phyloP scores from a whole-genome alignment of 306 rosid genomes.

The Quercus glauca region DNA sequence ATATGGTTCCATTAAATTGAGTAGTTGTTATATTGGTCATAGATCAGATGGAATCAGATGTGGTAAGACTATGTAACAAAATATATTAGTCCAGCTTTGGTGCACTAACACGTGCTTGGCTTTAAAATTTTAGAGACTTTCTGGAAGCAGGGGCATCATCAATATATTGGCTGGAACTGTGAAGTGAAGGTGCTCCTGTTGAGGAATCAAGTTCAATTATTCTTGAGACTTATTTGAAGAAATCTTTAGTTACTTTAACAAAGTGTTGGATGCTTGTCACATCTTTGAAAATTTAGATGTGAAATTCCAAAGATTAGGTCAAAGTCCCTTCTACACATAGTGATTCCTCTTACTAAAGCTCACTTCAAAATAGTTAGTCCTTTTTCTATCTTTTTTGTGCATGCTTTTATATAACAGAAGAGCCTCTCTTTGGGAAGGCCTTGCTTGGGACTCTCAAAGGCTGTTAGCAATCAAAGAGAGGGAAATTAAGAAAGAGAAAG shows the following conservation, averaged over 20 bases:
- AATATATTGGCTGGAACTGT: conserved; percentile 26
- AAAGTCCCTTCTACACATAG: conserved; percentile 26
- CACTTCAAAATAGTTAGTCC: conserved; percentile 26
- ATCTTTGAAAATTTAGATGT: conserved; percentile 42
- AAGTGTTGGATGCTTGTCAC: conserved; percentile 62
- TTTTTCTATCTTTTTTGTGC: conserved; percentile 23
- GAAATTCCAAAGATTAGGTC: conserved; percentile 52
- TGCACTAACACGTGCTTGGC: conserved; percentile 31
- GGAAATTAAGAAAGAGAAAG: background rate
- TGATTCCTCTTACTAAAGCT: conserved; percentile 39
- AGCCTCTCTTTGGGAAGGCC: background rate
- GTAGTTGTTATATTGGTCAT: conserved; percentile 25
- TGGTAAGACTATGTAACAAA: conserved; percentile 16
- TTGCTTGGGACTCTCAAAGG: conserved; percentile 31
- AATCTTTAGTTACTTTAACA: conserved; percentile 49
- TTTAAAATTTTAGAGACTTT: conserved; percentile 23
- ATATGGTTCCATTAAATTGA: conserved; percentile 27
- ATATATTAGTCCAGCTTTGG: conserved; percentile 20
- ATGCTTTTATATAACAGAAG: conserved; percentile 17
- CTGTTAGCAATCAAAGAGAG: background rate
- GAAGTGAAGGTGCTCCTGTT: conserved; percentile 18
- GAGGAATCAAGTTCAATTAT: conserved; percentile 59
- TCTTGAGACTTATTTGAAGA: conserved; percentile 34
- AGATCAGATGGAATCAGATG: conserved; percentile 8
- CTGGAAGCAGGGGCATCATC: conserved; percentile 21